Base-by-base conservation (phyloP, 2,329 filamentous ascomycete species). In the Monosporascus sp. region DNA sequence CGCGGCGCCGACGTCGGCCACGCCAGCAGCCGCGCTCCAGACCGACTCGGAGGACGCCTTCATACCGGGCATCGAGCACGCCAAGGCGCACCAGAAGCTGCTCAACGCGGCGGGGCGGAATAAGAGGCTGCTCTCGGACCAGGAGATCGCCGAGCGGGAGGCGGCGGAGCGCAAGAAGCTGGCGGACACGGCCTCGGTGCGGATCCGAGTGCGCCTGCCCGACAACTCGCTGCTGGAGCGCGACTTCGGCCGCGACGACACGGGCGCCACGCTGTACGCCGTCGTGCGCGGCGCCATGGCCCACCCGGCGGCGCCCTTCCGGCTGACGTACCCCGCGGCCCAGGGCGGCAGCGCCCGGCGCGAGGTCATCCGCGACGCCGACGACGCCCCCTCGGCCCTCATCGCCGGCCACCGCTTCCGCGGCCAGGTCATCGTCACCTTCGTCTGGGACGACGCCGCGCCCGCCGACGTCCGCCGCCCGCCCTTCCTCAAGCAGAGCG, bases 131-230 rank as follows among this genome's bases (percentile, higher is more conserved):
- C 83, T 83, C 6, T 95, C 91, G 1, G 91, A 97, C 70, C 84
- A 83, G 36, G 93, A 97, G 67, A 76, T 95, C 11, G 86, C 85
- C 37, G 85, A 86, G 24, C 84, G 85, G 59, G 85, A 84, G 36
- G 77, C 82, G 5, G 85, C 82, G 22, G 84, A 86, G 50, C 81
- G 82, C 47, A 84, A 85, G 31, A 86, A 79, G 58, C 74, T 91
- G 1, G 80, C 85, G 5, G 79, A 81, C 5, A 79, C 92, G 56
- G 83, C 81, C 49, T 82, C 83, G 34, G 82, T 96, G 34, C 80
- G 84, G 27, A 79, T 97, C 58, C 91, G 89, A 59, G 82, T 97
- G 48, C 87, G 92, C 26, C 92, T 97, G 62, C 93, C 93, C 0
- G 92, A 97, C 67, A 89, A 92, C 61, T 88, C 85, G 53, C 85